Base-by-base conservation (phyloP, 768 basidiomycete genomes). In the Coprinopsis cinerea region DNA sequence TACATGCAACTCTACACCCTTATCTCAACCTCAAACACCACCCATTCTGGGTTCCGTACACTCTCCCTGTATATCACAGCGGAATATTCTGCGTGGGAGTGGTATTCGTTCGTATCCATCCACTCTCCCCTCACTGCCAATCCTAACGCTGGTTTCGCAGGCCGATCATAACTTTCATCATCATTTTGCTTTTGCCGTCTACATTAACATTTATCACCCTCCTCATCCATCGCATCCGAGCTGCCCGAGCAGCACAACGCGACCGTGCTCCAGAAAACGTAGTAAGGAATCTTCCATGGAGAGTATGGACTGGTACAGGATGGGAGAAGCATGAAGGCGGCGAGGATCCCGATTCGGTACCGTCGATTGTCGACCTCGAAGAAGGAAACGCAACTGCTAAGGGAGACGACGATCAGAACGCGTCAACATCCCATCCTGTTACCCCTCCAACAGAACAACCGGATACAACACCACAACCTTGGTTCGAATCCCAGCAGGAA, bases 121-220 rank as follows among this genome's bases (percentile, higher is more conserved):
- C 49, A 32, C 27, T 40, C 18, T 37, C 37, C 18, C 37, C 43
- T 56, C 43, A 52, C 43, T 35, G 48, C 42, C 34, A 48, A 28
- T 43, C 40, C 11, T 39, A 39, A 18, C 47, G 34, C 57, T 50
- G 52, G 47, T 47, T 20, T 55, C 32, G 53, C 54, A 91, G 88
- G 44, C 90, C 90, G 13, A 86, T 92, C 55, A 74, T 92, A 49
- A 92, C 90, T 9, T 90, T 92, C 60, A 71, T 93, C 52, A 73
- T 92, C 52, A 89, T 97, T 30, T 76, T 97, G 46, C 78, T 97
- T 53, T 82, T 97, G 15, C 95, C 95, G 2, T 92, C 91, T 5
- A 75, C 85, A 23, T 76, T 98, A 54, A 93, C 94, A 1, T 85
- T 96, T 60, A 67, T 90, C 53, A 95, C 93, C 1, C 81, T 96